Evolutionary conservation across 371 early-diverging fungal species (phyloP), one percentile per base, ranked within the genome.

Genomic region (Vairimorpha apis): DNA sequence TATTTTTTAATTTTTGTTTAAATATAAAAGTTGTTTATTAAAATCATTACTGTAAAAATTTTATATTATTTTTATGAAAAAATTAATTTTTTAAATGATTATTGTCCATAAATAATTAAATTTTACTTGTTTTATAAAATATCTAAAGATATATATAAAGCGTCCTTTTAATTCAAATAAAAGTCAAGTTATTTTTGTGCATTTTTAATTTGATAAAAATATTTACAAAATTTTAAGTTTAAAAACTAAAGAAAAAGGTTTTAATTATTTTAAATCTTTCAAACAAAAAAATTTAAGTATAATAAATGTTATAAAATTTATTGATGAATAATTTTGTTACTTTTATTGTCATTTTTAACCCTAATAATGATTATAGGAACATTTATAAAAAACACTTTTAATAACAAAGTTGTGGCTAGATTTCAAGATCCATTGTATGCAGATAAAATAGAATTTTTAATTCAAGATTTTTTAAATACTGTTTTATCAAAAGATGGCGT

Each of bases 331-430:
- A n/a, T n/a, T n/a, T n/a, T n/a, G n/a, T n/a, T n/a, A n/a, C n/a
- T n/a, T n/a, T n/a, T n/a, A n/a, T n/a, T n/a, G n/a, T 41, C 10
- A 8, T 27, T 53, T 53, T 53, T 53, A 1, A 33, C 27, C 68
- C 56, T 44, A 21, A 18, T 18, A 29, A 78, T 78, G 78, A 73
- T 78, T 70, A 29, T 78, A n/a, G 62, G 74, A 10, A 35, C 70
- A 32, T 67, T 71, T 67, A 75, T 58, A 14, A 35, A 58, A 29
- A 63, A 78, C 43, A 58, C 30, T 41, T 29, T 14, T 29, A 67
- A 49, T 16, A 49, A 63, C 12, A 29, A 67, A 58, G 47, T 44
- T 41, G 67, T 65, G 10, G 74, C 59, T 25, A 43, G 78, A 21
- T 56, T 65, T 33, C 43, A 53, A 13, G 13, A 59, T 0, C 23